Evolutionary conservation across 1,284 basidiomycete genomes (phyloP).

Genomic region (Marasmius tenuissimus): DNA sequence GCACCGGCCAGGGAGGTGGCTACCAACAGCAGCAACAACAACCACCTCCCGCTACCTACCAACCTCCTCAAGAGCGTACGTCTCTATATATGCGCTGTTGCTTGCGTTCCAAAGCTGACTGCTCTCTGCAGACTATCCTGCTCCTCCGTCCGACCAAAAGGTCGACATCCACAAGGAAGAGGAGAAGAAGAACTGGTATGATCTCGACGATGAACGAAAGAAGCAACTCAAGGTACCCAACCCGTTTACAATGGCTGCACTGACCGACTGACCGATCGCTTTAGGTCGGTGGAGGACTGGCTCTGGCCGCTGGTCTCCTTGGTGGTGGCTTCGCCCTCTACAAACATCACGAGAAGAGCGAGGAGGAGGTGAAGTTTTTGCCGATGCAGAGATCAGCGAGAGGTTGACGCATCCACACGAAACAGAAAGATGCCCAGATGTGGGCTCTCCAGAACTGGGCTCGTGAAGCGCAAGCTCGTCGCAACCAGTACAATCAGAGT

Average conservation of each 20-base stretch:
- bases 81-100: background rate
- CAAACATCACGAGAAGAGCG: conserved; percentile 54
- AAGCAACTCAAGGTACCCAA: conserved; percentile 54
- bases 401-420: background rate
- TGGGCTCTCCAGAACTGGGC: conserved; percentile 60
- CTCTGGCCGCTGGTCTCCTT: conserved; percentile 49
- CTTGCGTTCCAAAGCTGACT: background rate
- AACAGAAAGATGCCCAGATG: conserved; percentile 48
- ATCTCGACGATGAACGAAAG: conserved; percentile 54
- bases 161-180: conserved; percentile 45
- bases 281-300: conserved; percentile 65
- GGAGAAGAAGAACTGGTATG: conserved; percentile 57
- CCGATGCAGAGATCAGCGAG: background rate
- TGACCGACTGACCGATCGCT: conserved; percentile 3
- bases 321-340: conserved; percentile 54
- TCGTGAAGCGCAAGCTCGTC: conserved; percentile 54
- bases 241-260: background rate
- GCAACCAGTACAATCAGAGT: conserved; percentile 45
- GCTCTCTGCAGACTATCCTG: conserved; percentile 4
- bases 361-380: conserved; percentile 49
- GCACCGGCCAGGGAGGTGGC: conserved; percentile 20
- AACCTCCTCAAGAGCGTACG: conserved; percentile 19
- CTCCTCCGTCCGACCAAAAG: conserved; percentile 26
- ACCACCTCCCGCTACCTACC: conserved; percentile 15
- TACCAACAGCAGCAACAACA: conserved; percentile 25